Evolutionary conservation across 1,139 yeast genomes (phyloP), one percentile per base, ranked within the genome.

Genomic region (Yamadazyma friedrichii): DNA sequence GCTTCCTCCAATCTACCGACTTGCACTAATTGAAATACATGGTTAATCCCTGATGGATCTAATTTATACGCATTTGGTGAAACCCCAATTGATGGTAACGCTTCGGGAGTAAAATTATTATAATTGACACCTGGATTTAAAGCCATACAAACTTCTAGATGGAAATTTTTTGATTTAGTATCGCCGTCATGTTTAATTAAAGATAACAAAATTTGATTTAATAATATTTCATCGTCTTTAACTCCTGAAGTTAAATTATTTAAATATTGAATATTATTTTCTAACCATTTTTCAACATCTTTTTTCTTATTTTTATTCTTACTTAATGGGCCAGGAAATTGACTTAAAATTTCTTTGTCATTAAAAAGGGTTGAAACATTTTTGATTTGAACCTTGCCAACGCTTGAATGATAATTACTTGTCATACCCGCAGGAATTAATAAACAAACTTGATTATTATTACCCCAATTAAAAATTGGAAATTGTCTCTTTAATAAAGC

Each of bases 391-490:
- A 63, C 40, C 20, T 30, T 41, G 3, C 50, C 51, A 16, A 41
- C 42, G 4, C 47, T 43, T 1, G 50, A 34, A 15, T 46, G 51
- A 26, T 37, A 50, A 28, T 39, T 43, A 8, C 38, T 36, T 6
- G 43, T 41, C 0, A 43, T 35, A 2, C 43, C 43, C 10, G 50
- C 56, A 3, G 75, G 72, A n/a, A 65, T 51, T 36, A 71, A 52
- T 9, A 51, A 48, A 1, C 59, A 65, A 9, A 61, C 62, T 25
- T 56, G 59, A 31, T 56, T 61, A 5, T 71, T 59, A 30, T 68
- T 64, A 36, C 87, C 77, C 87, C 95, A 89, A 42, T 76, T 70
- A 57, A 88, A 85, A 28, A 89, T 60, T 0, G 96, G 96, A 59
- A 85, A 86, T 57, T 88, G 96, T 43, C 87, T 69, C 39, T 70